These are phyloP conservation scores for Solanum chiquidenum DNA, from an alignment of 257 asterid species.

Conservation along the genomic window DNA sequence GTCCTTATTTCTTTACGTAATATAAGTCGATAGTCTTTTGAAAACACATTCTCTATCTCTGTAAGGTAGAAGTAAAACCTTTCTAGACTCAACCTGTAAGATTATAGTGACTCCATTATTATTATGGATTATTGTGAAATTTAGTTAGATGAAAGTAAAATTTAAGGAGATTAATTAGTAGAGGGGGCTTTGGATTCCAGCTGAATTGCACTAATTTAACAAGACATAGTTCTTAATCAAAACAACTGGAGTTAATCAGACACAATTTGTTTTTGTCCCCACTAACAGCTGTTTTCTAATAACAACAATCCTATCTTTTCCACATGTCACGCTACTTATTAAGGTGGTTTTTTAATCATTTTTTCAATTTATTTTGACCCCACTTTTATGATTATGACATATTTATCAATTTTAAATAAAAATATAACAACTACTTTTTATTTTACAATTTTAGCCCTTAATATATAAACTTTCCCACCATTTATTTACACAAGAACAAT, in stretches of 20 bases:
- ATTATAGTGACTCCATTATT: not conserved
- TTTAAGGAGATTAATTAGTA: not conserved
- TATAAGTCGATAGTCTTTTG: not conserved
- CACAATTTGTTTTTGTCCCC: constrained; percentile 34
- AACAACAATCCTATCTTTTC: constrained; percentile 21
- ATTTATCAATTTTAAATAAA: not conserved
- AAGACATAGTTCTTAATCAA: constrained; percentile 2
- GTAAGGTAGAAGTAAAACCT: not conserved
- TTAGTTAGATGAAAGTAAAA: not conserved
- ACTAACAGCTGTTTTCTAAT: constrained; percentile 66
- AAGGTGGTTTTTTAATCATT: constrained; percentile 4
- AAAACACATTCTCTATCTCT: not conserved
- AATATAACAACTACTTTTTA: not conserved
- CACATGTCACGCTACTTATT: constrained; percentile 22
- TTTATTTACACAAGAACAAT: not conserved
- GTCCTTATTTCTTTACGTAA: not conserved
- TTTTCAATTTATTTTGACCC: not conserved
- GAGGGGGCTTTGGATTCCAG: constrained; percentile 43
- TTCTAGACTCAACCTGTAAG: not conserved
- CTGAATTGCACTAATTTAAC: constrained; percentile 15
- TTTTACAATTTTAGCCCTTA: not conserved
- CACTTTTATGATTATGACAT: not conserved
- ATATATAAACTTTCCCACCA: not conserved
- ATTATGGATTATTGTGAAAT: not conserved
- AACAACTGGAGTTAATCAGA: constrained; percentile 11